Base-by-base conservation (phyloP, 2,329 filamentous ascomycete species). In the Rhinocladiella similis region DNA sequence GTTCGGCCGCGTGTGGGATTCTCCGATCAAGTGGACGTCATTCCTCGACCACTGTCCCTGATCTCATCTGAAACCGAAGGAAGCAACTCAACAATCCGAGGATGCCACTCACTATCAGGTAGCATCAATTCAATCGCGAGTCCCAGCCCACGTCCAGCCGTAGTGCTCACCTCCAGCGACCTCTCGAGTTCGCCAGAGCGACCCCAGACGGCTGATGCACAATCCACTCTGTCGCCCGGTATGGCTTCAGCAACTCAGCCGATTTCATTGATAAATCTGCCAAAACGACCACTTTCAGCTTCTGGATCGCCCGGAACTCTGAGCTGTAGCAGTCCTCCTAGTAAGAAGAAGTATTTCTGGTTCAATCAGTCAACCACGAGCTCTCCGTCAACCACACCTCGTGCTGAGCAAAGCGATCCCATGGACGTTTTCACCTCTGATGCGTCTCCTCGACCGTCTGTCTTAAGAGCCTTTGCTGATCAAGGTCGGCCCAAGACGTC, bases 31-130 rank as follows among this genome's bases (percentile, higher is more conserved):
- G 79, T 95, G 25, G 90, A 95, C 70, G 91, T 89, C 61, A 92
- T 92, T 65, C 88, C 88, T 4, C 83, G 90, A 10, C 91, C 92
- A 0, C 74, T 95, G 16, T 96, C 92, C 1, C 78, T 92, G 18
- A 85, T 95, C 13, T 96, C 91, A 1, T 92, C 86, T 18, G 91
- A 94, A 69, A 91, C 90, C 0, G 87, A 90, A 45, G 91, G 87
- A 68, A 94, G 88, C 2, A 76, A 84, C 52, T 80, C 80, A 1
- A 91, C 89, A 0, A 80, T 86, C 16, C 82, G 85, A 39, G 81
- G 81, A 3, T 83, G 85, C 4, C 90, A 93, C 69, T 90, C 87
- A 1, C 80, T 90, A 33, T 88, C 88, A 22, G 88, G 87, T 55
- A 95, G 89, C 71, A 85, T 94, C 46, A 91, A 89, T 3, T 95